Base-by-base conservation (phyloP, 2,329 filamentous ascomycete species). In the Sporothrix dimorphospora region DNA sequence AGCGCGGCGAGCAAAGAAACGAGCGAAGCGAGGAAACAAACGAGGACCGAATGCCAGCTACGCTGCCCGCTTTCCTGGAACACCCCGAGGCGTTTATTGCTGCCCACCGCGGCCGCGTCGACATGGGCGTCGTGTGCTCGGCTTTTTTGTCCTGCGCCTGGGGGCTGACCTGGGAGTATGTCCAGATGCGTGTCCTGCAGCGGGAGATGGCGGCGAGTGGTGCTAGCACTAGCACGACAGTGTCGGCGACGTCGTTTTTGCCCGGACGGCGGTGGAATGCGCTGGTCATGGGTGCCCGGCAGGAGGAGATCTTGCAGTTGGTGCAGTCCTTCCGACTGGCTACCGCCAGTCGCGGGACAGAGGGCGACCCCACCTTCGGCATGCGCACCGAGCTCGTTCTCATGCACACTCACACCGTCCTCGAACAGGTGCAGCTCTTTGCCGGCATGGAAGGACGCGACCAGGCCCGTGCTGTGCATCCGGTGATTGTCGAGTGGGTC, bases 401-500 rank as follows among this genome's bases (percentile, higher is more conserved):
- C 14, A 59, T 59, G 55, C 55, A 59, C 55, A 59, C 55, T 30
- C 55, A 59, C 27, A 59, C 55, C 24, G 55, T 59, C 55, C 55
- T 59, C 27, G 55, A 59, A 11, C 55, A 59, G 27, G 55, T 59
- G 14, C 55, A 59, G 16, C 55, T 59, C 27, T 59, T 59, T n/a
- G 55, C 55, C 55, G 55, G 55, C 27, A 59, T 59, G 55, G 55
- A 59, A 2, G 55, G 55, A 16, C 55, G 55, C 55, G 55, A 59
- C 55, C 55, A 59, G 14, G 55, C 55, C 16, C 27, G 55, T 2
- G 55, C 55, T 4, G 55, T 59, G 1, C 55, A 59, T 14, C 55
- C 55, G 5, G 55, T 59, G 5, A 59, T 59, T 59, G 55, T 59
- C 55, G 55, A 59, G 30, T 59, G 55, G 55, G 55, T 59, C 5